phyloP scores from a whole-genome alignment of 2,329 filamentous ascomycete species.

The Passalora sequoiae region DNA sequence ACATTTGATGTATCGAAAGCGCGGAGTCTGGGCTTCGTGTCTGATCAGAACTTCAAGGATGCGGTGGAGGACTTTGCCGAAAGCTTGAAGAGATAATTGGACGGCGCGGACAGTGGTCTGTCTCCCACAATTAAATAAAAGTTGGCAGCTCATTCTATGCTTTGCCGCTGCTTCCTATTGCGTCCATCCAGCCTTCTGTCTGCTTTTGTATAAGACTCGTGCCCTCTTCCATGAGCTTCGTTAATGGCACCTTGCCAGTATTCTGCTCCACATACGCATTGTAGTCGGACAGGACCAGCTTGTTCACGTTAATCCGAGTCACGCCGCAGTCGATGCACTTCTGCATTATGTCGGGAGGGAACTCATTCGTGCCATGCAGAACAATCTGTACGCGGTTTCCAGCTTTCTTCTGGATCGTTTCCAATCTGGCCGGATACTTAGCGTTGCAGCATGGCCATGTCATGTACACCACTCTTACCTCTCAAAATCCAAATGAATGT shows the following conservation, averaged over 20 bases:
- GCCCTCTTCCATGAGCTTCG: conserved; percentile 51
- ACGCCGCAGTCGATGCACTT: conserved; percentile 53
- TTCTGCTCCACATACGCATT: conserved; percentile 44
- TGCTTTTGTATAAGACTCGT: conserved; percentile 52
- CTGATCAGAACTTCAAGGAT: conserved; percentile 46
- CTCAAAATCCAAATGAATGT: conserved; percentile 56
- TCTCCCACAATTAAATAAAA: too few relatives aligned
- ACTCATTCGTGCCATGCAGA: conserved; percentile 56
- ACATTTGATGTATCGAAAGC: conserved; percentile 55
- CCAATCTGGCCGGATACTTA: conserved; percentile 30
- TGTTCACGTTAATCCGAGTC: conserved; percentile 56
- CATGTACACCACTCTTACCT: conserved; percentile 26
- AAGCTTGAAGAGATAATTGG: conserved; percentile 25
- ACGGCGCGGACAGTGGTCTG: background rate
- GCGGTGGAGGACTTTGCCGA: conserved; percentile 43
- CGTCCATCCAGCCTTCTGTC: conserved; percentile 54
- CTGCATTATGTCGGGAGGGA: conserved; percentile 50
- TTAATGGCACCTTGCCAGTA: conserved; percentile 50
- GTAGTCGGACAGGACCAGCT: conserved; percentile 51
- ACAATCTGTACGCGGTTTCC: conserved; percentile 49
- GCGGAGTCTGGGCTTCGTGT: conserved; percentile 47
- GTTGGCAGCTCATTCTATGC: conserved; percentile 12
- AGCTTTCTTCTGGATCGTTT: conserved; percentile 46
- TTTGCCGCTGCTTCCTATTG: conserved; percentile 22
- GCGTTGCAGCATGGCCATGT: background rate